Conservation (phyloP, 2,329 filamentous ascomycete genomes). For the Colletotrichum sp. region DNA sequence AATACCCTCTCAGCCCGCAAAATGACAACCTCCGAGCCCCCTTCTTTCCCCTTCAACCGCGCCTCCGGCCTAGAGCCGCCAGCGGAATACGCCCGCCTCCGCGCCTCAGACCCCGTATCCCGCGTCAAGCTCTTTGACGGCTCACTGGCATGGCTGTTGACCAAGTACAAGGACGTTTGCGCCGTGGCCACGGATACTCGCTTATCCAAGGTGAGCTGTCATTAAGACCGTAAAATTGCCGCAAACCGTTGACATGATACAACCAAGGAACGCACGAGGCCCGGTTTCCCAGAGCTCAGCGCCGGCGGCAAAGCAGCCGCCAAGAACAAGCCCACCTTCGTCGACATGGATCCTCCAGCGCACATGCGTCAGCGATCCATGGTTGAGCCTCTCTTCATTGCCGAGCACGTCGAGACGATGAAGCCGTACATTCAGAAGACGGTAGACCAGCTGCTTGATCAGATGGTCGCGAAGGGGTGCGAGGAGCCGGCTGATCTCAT, state of each 20-base stretch:
- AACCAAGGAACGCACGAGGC: conserved; percentile 39
- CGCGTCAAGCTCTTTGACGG: conserved; percentile 51
- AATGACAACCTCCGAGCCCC: conserved; percentile 17
- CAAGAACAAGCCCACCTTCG: conserved; percentile 54
- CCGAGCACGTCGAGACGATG: conserved; percentile 40
- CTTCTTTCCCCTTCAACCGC: conserved; percentile 43
- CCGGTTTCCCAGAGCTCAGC: conserved; percentile 52
- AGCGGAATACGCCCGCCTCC: conserved; percentile 46
- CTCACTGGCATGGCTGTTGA: conserved; percentile 50
- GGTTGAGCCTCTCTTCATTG: conserved; percentile 48
- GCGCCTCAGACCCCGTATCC: conserved; percentile 47
- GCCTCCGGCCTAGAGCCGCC: conserved; percentile 44
- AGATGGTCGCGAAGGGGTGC: conserved; percentile 39
- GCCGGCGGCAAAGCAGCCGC: conserved; percentile 51
- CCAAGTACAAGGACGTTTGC: conserved; percentile 52
- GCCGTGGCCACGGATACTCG: conserved; percentile 46
- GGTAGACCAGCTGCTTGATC: conserved; percentile 45
- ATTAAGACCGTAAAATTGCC: rapidly evolving
- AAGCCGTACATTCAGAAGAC: conserved; percentile 52
- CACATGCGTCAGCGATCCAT: conserved; percentile 53
- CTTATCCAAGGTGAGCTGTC: conserved; percentile 46
- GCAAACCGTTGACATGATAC: background rate
- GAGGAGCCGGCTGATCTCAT: conserved; percentile 48
- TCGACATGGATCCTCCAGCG: conserved; percentile 54
- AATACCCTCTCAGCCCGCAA: background rate